Conservation (phyloP, 768 basidiomycete genomes). For the Obba rivulosa region DNA sequence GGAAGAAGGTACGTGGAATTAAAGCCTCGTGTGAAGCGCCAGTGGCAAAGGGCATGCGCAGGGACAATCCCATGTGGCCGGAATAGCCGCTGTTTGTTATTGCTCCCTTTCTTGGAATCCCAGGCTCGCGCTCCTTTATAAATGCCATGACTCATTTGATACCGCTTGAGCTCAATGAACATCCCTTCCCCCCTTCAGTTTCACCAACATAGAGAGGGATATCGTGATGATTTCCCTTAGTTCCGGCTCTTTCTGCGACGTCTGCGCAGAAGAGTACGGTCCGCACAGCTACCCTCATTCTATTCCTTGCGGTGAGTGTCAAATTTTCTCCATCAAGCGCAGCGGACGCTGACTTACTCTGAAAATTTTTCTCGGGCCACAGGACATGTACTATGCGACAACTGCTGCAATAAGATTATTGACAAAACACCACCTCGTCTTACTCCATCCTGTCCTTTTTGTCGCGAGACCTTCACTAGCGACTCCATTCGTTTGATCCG, state of each 20-base stretch:
- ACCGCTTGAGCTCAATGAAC: constrained; percentile 23
- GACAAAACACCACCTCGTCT: constrained; percentile 73
- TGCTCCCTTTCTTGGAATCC: constrained; percentile 15
- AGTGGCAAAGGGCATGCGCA: constrained; percentile 16
- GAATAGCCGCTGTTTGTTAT: constrained; percentile 11
- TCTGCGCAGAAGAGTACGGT: constrained; percentile 84
- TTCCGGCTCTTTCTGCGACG: constrained; percentile 83
- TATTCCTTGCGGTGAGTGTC: constrained; percentile 69
- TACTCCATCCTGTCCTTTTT: constrained; percentile 78
- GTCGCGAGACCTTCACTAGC: constrained; percentile 67
- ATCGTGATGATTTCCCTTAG: constrained; percentile 70
- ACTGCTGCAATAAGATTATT: constrained; percentile 74
- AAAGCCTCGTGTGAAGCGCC: constrained; percentile 1
- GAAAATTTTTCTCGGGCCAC: constrained; percentile 7
- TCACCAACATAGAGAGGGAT: constrained; percentile 18
- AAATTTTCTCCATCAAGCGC: constrained; percentile 21
- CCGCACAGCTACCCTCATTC: constrained; percentile 69
- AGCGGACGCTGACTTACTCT: constrained; percentile 4
- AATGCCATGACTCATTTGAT: constrained; percentile 20
- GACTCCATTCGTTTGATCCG: constrained; percentile 73
- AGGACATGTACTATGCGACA: constrained; percentile 80
- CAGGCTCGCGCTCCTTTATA: constrained; percentile 20
- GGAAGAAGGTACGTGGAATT: constrained; percentile 6
- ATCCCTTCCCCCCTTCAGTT: constrained; percentile 21
- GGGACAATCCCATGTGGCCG: constrained; percentile 1